Evolutionary conservation across 208 protist species (phyloP).

Genomic region (Leishmania tropica): DNA sequence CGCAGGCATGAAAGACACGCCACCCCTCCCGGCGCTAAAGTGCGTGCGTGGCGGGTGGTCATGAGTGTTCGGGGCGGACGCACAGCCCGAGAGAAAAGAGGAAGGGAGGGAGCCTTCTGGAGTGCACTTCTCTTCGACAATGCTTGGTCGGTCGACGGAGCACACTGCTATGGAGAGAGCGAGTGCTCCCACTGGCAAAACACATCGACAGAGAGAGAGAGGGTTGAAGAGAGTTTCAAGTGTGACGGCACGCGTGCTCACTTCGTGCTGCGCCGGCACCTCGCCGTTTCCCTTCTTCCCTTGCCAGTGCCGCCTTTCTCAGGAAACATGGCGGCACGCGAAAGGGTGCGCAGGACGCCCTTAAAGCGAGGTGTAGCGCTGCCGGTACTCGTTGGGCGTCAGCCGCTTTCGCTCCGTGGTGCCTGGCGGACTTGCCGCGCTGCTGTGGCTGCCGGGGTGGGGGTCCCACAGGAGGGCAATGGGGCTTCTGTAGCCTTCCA

Average conservation of each 20-base stretch:
- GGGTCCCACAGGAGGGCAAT: neutral
- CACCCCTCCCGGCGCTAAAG: neutral
- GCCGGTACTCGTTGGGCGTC: conserved; percentile 31
- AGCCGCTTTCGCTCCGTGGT: conserved; percentile 8
- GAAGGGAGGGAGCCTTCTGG: neutral
- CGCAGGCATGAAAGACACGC: neutral
- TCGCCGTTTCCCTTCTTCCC: neutral
- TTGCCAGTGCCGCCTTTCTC: neutral
- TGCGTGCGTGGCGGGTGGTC: neutral
- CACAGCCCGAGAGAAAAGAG: neutral
- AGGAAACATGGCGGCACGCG: neutral
- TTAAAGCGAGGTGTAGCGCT: conserved; percentile 37
- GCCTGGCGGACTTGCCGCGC: neutral
- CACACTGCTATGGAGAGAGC: neutral
- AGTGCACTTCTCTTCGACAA: neutral
- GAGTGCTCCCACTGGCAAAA: neutral
- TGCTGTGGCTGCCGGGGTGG: neutral
- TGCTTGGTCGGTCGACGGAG: neutral
- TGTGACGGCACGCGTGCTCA: neutral
- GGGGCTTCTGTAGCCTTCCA: neutral
- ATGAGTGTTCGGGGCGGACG: neutral
- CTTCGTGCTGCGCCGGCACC: neutral
- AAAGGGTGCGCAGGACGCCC: neutral
- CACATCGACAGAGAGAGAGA: neutral
- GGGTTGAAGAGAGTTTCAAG: neutral